Evolutionary conservation across 2,329 filamentous ascomycete species (phyloP), one percentile per base, ranked within the genome.

Genomic region (Penicillium sclerotigenum): DNA sequence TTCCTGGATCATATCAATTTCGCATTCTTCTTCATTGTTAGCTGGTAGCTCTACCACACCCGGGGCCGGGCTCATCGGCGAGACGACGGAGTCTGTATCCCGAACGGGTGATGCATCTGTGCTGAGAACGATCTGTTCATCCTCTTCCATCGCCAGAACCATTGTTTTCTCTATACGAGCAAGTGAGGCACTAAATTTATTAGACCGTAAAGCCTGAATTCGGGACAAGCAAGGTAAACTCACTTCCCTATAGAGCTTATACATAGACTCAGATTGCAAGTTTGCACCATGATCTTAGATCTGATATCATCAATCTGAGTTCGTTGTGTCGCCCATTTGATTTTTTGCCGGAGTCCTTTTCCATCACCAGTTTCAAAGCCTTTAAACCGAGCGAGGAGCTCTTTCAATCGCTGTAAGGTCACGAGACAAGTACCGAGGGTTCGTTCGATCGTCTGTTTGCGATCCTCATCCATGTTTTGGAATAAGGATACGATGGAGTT

Each of bases 231-330:
- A 16, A 13, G 18, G 22, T 8, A 10, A 4, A 65, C 66, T 59
- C 49, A 71, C 68, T 66, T 66, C 36, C 58, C 60, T 20, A 68
- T 66, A 1, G 63, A 63, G 40, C 63, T 68, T 61, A 68, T 64
- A 43, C 66, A 72, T 28, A 71, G 37, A 47, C 61, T 65, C 24
- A 72, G 52, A 41, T 69, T 65, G 55, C 65, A 70, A 16, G 61
- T 63, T 38, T 71, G 64, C 9, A 67, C 58, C 62, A 69, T 69
- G 5, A 71, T 59, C 40, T 65, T 68, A 5, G 67, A 68, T 47
- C 63, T 67, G 10, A 71, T 58, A 26, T 68, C 60, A 28, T 66
- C 61, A 43, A 72, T 60, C 10, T 68, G 62, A 16, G 45, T 54
- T 40, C 63, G 55, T 31, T 71, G 66, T n/a, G 63, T 64, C 5